Evolutionary conservation across 768 basidiomycete genomes (phyloP), one percentile per base, ranked within the genome.

Genomic region (Mycena kentingensis): DNA sequence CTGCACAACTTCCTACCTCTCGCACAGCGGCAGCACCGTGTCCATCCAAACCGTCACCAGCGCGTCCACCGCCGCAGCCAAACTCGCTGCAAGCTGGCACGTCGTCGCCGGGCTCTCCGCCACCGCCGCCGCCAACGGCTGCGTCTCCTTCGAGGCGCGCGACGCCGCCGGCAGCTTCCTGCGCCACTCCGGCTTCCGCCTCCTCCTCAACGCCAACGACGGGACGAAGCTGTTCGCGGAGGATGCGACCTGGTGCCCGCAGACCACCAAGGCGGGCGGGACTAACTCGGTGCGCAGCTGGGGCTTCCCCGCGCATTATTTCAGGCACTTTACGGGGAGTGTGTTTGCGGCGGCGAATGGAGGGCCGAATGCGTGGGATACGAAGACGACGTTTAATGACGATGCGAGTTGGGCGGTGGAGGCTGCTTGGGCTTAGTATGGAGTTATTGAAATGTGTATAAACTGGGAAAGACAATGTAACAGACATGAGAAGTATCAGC

Each of bases 381-480:
- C 47, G 5, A 37, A 32, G 5, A 11, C 34, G 32, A 6, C 34
- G 19, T 49, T 28, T 35, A 49, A 36, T 24, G 47, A 49, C 37
- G 47, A 49, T 21, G 47, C 38, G 8, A 49, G 47, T 37, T 49
- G n/a, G n/a, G n/a, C n/a, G n/a, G n/a, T n/a, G n/a, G n/a, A n/a
- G n/a, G n/a, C n/a, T n/a, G n/a, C n/a, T n/a, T n/a, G n/a, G n/a
- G n/a, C n/a, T n/a, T n/a, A n/a, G n/a, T n/a, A n/a, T n/a, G n/a
- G n/a, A n/a, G n/a, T n/a, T n/a, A n/a, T n/a, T n/a, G n/a, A n/a
- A n/a, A n/a, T n/a, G n/a, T n/a, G n/a, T n/a, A n/a, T n/a, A n/a
- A n/a, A n/a, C n/a, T n/a, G n/a, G n/a, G n/a, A n/a, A n/a, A n/a
- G n/a, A n/a, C n/a, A n/a, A n/a, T n/a, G n/a, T n/a, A n/a, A n/a